Base-by-base conservation (phyloP, 1,284 basidiomycete species). In the Pseudozyma sp. region DNA sequence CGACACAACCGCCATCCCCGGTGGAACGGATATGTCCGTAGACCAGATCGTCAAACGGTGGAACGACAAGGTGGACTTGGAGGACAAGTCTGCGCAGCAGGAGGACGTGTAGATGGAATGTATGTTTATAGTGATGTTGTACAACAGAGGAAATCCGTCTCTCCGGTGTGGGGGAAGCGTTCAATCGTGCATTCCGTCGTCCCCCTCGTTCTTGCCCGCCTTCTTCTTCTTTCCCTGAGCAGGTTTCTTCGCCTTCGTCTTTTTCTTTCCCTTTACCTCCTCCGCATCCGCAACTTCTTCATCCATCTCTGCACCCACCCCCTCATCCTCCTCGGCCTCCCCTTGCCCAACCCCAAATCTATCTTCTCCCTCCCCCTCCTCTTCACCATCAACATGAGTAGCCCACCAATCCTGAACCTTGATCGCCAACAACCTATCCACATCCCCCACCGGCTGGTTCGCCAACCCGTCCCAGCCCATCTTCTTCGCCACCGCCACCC, bases 371-470 rank as follows among this genome's bases (percentile, higher is more conserved):
- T 31, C 49, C 5, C 34, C 58, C 13, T 47, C 58, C 4, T 68
- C 60, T 11, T 51, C 45, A 0, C 49, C 60, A 35, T 63, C 39
- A 13, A 14, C 68, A 34, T 63, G 62, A 24, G 13, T 19, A 3
- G 64, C 52, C 52, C 52, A 72, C 55, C 59, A 72, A 37, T 68
- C 64, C 30, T 68, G 64, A 19, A 72, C 57, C 47, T 65, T 68
- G 37, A 73, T 54, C 34, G 47, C 54, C 39, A 73, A 24, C 33
- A 67, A 37, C 11, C 59, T 35, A 5, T 72, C 69, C 8, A 68
- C 35, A 37, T 72, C 68, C 1, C 54, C 54, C n/a, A 66, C 63
- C 0, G 63, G 63, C 17, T 66, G 63, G 9, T 52, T 62, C 10
- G 59, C 50, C 0, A 73, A 16, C 3, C 47, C 53, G 5, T 53